Evolutionary conservation across 352 stramenopile species (phyloP).

Genomic region (Globisporangium irregulare): DNA sequence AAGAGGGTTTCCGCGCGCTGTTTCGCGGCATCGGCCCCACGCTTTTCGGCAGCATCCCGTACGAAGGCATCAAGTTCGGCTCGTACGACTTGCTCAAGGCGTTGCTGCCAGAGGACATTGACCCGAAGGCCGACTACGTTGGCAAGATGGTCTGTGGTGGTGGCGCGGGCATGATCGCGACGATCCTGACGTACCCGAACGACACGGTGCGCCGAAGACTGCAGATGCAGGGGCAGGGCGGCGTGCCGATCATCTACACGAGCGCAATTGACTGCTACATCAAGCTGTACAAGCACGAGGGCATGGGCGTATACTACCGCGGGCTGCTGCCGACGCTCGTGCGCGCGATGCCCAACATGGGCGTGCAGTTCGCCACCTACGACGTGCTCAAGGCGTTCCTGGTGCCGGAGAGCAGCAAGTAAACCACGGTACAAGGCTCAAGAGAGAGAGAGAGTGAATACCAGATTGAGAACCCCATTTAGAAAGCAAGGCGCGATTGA

Average conservation of each 20-base stretch:
- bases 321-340: slow-evolving; percentile 77
- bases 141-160: slow-evolving; percentile 78
- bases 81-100: slow-evolving; percentile 69
- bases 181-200: slow-evolving; percentile 87
- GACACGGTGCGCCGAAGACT: slow-evolving; percentile 82
- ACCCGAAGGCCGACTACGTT: slow-evolving; percentile 52
- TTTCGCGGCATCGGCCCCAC: slow-evolving; percentile 75
- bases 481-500: background rate
- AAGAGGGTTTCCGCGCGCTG: slow-evolving; percentile 61
- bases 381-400: slow-evolving; percentile 66
- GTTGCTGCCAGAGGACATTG: slow-evolving; percentile 51
- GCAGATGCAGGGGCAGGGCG: slow-evolving; percentile 84
- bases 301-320: slow-evolving; percentile 68
- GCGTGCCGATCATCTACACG: slow-evolving; percentile 52
- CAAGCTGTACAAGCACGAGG: slow-evolving; percentile 58
- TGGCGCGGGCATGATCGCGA: slow-evolving; percentile 77
- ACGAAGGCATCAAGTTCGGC: slow-evolving; percentile 83
- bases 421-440: background rate
- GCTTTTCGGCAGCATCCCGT: slow-evolving; percentile 65
- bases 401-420: slow-evolving; percentile 12
- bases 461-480: background rate
- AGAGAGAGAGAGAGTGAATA: background rate
- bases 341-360: slow-evolving; percentile 84
- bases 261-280: slow-evolving; percentile 80
- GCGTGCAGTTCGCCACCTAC: slow-evolving; percentile 86